Percentiles rank a stretch among this genome's conserved stretches.
phyloP scores from a whole-genome alignment of 2,329 filamentous ascomycete genomes.

The Cladobotryum mycophilum region DNA sequence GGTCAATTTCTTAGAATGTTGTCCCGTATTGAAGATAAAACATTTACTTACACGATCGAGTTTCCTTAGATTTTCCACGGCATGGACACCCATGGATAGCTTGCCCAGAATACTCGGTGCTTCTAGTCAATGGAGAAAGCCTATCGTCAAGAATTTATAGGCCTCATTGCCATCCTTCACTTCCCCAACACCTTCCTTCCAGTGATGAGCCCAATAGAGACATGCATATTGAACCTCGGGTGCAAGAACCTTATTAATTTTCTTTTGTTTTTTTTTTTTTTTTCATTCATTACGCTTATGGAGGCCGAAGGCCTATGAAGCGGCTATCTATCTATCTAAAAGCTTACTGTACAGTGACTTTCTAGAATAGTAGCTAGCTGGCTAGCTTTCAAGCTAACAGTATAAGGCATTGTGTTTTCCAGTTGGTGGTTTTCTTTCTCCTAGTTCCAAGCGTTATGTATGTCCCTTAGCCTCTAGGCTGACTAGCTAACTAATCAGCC shows the following conservation, averaged over 20 bases:
- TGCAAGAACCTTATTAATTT: not conserved
- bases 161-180: constrained; percentile 19
- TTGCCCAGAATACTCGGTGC: constrained; percentile 28
- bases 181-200: constrained; percentile 18
- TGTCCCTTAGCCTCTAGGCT: too few relatives aligned
- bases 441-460: too few relatives aligned
- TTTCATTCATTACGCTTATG: too few relatives aligned
- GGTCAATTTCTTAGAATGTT: constrained; percentile 1
- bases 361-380: too few relatives aligned
- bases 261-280: not conserved
- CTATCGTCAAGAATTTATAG: constrained; percentile 26
- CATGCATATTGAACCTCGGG: constrained; percentile 31
- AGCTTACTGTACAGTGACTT: too few relatives aligned
- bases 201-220: constrained; percentile 30
- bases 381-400: too few relatives aligned
- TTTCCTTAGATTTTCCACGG: constrained; percentile 9
- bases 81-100: constrained; percentile 3
- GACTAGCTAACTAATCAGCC: too few relatives aligned
- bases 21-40: not conserved
- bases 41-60: not conserved
- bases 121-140: constrained; percentile 37
- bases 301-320: too few relatives aligned
- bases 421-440: too few relatives aligned
- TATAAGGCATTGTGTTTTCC: too few relatives aligned
- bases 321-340: too few relatives aligned